Percentiles rank a stretch among this genome's conserved stretches.
Conservation (phyloP, 345 rosid genomes). For the Linum tenue region DNA sequence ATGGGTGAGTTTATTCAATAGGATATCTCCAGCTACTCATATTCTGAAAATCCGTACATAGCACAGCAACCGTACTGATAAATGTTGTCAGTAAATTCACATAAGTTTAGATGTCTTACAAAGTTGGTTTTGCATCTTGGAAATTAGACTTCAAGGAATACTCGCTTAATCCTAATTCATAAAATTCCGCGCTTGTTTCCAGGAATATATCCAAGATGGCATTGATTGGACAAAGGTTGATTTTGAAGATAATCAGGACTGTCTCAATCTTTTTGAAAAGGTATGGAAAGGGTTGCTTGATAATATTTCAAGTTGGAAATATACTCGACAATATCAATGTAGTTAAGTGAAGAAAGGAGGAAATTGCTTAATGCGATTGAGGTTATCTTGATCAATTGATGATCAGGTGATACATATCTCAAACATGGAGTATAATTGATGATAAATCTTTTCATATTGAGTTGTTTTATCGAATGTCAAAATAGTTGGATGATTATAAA, state of each 20-base stretch:
- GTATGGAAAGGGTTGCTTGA: slow-evolving; percentile 22
- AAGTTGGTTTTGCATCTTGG: background rate
- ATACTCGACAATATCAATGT: background rate
- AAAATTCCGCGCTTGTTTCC: slow-evolving; percentile 15
- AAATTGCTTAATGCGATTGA: too few species aligned
- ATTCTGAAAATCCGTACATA: background rate
- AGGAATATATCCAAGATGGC: slow-evolving; percentile 98
- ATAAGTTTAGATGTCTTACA: too few species aligned
- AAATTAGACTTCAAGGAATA: background rate
- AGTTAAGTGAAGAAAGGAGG: too few species aligned
- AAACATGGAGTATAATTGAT: too few species aligned
- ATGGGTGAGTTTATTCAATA: background rate
- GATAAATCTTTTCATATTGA: too few species aligned
- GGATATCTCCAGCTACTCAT: background rate
- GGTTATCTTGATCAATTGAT: too few species aligned
- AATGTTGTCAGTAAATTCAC: too few species aligned
- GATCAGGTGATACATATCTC: too few species aligned
- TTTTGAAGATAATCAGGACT: slow-evolving; percentile 95
- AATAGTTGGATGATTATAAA: too few species aligned
- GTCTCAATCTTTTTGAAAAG: slow-evolving; percentile 98
- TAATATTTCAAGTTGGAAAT: background rate
- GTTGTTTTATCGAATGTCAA: too few species aligned
- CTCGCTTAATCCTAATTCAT: background rate
- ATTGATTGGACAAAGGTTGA: slow-evolving; percentile 98
- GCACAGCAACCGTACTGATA: background rate